phyloP scores from a whole-genome alignment of 31 red algal genomes.

The Asparagopsis taxiformis region DNA sequence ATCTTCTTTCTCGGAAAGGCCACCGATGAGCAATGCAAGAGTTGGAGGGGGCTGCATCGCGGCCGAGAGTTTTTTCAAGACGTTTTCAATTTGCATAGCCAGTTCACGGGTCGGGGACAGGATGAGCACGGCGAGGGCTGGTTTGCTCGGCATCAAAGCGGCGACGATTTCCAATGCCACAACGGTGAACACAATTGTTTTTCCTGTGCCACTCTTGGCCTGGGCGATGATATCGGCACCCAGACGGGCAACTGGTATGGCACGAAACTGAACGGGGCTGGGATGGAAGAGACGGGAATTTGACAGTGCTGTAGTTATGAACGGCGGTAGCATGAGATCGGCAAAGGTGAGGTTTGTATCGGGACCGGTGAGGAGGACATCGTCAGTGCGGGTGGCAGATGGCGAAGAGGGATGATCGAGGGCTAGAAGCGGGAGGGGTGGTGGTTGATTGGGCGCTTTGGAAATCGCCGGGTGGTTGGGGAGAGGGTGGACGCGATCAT shows the following conservation, averaged over 20 bases:
- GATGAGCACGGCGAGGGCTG: slow-evolving; percentile 12
- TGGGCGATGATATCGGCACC: slow-evolving; percentile 29
- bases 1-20: slow-evolving; percentile 28
- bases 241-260: slow-evolving; percentile 39
- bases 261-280: slow-evolving; percentile 36
- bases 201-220: slow-evolving; percentile 54
- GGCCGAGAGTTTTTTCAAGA: slow-evolving; percentile 12
- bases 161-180: slow-evolving; percentile 14
- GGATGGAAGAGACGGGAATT: slow-evolving; percentile 11
- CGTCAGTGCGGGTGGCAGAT: slow-evolving; percentile 1
- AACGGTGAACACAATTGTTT: slow-evolving; percentile 50
- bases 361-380: slow-evolving; percentile 5
- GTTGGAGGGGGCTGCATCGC: slow-evolving; percentile 9
- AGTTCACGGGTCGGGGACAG: slow-evolving; percentile 56
- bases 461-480: background rate
- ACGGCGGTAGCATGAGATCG: slow-evolving; percentile 19
- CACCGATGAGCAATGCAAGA: slow-evolving; percentile 23
- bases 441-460: background rate
- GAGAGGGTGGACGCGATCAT: background rate
- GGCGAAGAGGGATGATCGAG: background rate
- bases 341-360: slow-evolving; percentile 25
- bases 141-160: background rate
- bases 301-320: slow-evolving; percentile 9
- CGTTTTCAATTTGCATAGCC: slow-evolving; percentile 22
- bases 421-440: background rate